A percentile compares a stretch with the other conserved stretches of the same genome.
These are phyloP conservation scores for Capsicum chinense DNA, from an alignment of 257 asterid species.

Conservation along the genomic window DNA sequence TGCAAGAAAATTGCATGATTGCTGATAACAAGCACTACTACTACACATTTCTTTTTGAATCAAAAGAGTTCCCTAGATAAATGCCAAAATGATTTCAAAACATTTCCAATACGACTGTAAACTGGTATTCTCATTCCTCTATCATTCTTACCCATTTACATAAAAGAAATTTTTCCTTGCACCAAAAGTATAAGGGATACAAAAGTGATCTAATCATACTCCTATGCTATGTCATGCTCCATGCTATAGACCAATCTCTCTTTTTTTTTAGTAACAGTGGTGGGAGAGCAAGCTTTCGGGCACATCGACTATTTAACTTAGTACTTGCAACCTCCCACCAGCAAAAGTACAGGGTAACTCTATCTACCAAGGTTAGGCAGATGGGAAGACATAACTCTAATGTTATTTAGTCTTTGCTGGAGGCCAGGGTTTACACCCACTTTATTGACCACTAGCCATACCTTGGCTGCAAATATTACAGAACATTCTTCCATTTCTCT, in stretches of 20 bases:
- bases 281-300: not conserved
- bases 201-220: not conserved
- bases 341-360: not conserved
- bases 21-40: not conserved
- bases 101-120: not conserved
- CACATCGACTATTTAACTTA: not conserved
- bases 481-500: not conserved
- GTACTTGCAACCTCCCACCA: not conserved
- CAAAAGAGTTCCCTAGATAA: not conserved
- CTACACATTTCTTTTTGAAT: not conserved
- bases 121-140: not conserved
- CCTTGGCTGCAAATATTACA: not conserved
- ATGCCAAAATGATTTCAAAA: not conserved
- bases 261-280: not conserved
- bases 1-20: not conserved
- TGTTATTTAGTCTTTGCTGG: too few species aligned
- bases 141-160: slow-evolving; percentile 3
- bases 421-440: too few species aligned
- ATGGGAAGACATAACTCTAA: not conserved
- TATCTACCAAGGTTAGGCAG: not conserved
- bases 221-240: not conserved
- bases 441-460: too few species aligned
- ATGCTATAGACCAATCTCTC: not conserved
- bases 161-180: not conserved
- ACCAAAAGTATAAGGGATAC: not conserved